Conservation (phyloP, 257 asterid species). For the Phtheirospermum japonicum region DNA sequence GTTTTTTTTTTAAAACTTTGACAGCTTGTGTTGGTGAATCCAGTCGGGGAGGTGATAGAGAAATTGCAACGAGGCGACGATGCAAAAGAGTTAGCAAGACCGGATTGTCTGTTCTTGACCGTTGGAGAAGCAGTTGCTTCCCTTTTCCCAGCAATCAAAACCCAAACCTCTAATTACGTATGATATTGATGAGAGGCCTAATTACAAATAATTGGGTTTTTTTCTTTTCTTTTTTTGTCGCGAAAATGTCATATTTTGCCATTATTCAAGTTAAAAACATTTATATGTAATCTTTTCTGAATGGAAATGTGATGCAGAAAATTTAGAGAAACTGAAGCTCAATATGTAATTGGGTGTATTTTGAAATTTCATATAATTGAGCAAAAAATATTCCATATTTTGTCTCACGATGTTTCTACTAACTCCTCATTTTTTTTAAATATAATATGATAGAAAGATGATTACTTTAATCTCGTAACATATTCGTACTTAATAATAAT, state of each 20-base stretch:
- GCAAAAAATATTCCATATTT: too few relatives aligned
- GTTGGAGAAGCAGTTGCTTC: conserved; percentile 75
- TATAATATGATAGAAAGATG: too few relatives aligned
- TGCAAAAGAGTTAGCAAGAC: conserved; percentile 42
- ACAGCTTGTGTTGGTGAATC: conserved; percentile 86
- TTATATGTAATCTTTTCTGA: neutral
- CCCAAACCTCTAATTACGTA: conserved; percentile 32
- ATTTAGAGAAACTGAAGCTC: neutral
- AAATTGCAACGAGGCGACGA: conserved; percentile 60
- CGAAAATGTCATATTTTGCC: neutral
- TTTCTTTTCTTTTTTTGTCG: neutral
- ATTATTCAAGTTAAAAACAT: neutral
- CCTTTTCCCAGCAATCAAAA: conserved; percentile 48
- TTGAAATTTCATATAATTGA: too few relatives aligned
- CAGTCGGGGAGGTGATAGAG: conserved; percentile 76
- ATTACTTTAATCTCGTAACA: too few relatives aligned
- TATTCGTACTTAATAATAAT: too few relatives aligned
- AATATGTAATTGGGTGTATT: too few relatives aligned
- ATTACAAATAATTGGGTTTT: neutral
- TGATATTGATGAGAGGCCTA: conserved; percentile 29
- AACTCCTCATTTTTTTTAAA: too few relatives aligned
- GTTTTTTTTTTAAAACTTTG: neutral
- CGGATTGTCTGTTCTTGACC: conserved; percentile 73
- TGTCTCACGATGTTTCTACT: too few relatives aligned
- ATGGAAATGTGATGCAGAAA: neutral